Base-by-base conservation (phyloP, 2,329 filamentous ascomycete species). In the Colletotrichum karsti region DNA sequence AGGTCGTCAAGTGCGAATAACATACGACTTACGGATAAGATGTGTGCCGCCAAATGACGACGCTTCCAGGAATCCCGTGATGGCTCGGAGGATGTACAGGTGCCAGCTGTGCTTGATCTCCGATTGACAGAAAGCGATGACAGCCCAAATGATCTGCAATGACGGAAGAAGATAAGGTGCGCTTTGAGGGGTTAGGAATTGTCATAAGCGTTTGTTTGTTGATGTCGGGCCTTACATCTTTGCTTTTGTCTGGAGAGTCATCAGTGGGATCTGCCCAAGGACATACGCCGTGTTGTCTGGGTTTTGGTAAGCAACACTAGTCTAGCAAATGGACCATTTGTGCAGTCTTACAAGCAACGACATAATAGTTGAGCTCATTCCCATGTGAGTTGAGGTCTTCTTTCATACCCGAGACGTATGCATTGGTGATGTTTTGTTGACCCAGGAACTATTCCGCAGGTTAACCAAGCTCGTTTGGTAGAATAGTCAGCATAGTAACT, bases 231-330 rank as follows among this genome's bases (percentile, higher is more conserved):
- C 69, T 7, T 63, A 74, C 73, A 76, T 63, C 42, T 72, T 74
- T 4, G 72, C 67, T 41, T 75, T 76, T 1, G 73, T 75, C 35
- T 76, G 73, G 5, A 76, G 63, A 0, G 73, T 75, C 73, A 77
- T 76, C 15, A 76, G 62, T 82, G 75, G 75, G 8, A 76, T 72
- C 46, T 76, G 74, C 58, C 62, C 72, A 39, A 72, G 55, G 5
- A 73, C 73, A 56, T 75, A 75, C 1, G 69, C 70, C 9, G 72
- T 68, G 20, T 24, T 81, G 68, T 74, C 51, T 72, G 71, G 13
- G 39, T 60, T 1, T 60, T 71, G 9, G 42, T 53, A 24, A 70
- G 70, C 5, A 4, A 26, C 5, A 13, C 1, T 15, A 13, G 6
- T 22, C 3, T n/a, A n/a, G 1, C 0, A 26, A 9, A 7, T 2